Conservation (phyloP, 2,329 filamentous ascomycete species). For the Trichoderma koningiopsis region DNA sequence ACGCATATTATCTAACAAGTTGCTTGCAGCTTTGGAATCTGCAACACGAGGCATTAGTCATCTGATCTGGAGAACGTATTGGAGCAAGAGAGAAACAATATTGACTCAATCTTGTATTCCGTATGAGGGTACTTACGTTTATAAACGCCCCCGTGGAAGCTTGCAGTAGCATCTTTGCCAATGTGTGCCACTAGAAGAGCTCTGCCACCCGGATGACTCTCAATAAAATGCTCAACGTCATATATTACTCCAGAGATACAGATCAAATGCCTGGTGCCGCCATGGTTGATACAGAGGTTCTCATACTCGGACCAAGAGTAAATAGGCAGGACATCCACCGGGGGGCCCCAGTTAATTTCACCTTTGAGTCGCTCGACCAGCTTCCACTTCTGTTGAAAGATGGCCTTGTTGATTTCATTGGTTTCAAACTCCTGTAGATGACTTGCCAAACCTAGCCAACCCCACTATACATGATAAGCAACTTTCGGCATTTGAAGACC, state of each 20-base stretch:
- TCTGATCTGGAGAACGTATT: background rate
- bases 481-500: background rate
- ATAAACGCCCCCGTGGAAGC: constrained; percentile 84
- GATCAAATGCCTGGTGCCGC: constrained; percentile 63
- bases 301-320: constrained; percentile 79
- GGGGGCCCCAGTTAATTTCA: constrained; percentile 75
- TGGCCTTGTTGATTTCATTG: constrained; percentile 84
- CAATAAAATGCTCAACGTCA: constrained; percentile 76
- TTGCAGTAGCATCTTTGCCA: constrained; percentile 78
- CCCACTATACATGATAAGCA: constrained; percentile 50
- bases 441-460: constrained; percentile 74
- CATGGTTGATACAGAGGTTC: constrained; percentile 59
- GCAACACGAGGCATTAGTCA: background rate
- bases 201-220: constrained; percentile 77
- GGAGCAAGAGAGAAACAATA: background rate
- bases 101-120: background rate
- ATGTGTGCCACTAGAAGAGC: constrained; percentile 73
- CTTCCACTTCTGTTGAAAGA: constrained; percentile 79
- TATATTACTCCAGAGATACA: constrained; percentile 76
- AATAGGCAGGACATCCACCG: constrained; percentile 74
- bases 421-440: constrained; percentile 80
- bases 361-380: constrained; percentile 77
- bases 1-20: constrained; percentile 77
- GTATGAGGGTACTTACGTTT: constrained; percentile 46
- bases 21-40: constrained; percentile 78